Percentiles rank a stretch among this genome's conserved stretches.
phyloP scores from a whole-genome alignment of 768 basidiomycete genomes.

The Candolleomyces efflorescens region DNA sequence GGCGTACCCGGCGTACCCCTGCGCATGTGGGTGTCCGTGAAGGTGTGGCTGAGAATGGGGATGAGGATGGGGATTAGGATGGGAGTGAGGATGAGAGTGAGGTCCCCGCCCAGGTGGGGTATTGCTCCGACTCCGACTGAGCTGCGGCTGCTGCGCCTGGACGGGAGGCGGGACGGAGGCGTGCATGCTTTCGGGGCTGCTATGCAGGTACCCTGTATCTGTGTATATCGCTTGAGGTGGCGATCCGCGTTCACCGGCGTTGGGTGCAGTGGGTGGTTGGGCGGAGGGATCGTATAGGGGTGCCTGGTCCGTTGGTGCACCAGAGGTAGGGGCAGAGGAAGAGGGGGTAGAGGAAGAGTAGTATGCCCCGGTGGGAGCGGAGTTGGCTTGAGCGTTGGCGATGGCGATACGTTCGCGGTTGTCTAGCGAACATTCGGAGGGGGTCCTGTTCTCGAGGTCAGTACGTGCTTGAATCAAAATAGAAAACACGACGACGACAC shows the following conservation, averaged over 20 bases:
- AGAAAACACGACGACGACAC: not conserved
- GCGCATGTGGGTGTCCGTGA: no score
- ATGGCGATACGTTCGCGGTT: constrained; percentile 35
- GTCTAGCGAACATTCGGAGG: constrained; percentile 18
- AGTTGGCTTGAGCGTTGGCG: constrained; percentile 40
- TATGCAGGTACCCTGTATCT: not conserved
- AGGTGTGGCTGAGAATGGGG: no score
- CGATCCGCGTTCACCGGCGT: no score
- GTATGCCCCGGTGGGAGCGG: constrained; percentile 33
- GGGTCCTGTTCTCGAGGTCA: constrained; percentile 1
- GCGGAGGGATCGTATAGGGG: no score
- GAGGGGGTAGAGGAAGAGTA: constrained; percentile 12
- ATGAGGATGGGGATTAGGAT: no score
- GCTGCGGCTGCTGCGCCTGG: not conserved
- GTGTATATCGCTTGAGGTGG: not conserved
- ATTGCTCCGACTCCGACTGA: no score
- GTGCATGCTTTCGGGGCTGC: constrained; percentile 3
- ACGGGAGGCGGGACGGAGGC: not conserved
- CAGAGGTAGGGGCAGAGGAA: not conserved
- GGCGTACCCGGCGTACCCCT: no score
- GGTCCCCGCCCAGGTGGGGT: no score
- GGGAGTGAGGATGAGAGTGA: no score
- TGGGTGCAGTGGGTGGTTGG: no score
- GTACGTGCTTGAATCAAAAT: not conserved
- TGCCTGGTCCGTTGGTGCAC: no score